phyloP scores from a whole-genome alignment of 352 stramenopile species.

The Phytopythium helicoides region DNA sequence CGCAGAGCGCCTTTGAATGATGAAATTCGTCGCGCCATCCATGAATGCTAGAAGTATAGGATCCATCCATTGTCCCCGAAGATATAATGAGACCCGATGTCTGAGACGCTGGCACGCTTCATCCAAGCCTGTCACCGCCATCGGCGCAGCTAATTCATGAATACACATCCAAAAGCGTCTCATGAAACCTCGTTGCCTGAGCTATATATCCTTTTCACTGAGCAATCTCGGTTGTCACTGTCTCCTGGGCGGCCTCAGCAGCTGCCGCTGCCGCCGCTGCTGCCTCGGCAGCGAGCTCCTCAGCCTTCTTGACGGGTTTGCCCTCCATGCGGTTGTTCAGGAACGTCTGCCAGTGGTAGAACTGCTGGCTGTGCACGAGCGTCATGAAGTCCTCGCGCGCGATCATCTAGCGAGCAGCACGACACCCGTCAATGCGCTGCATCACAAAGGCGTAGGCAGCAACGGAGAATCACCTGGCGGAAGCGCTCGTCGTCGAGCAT shows the following conservation, averaged over 20 bases:
- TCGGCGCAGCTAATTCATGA: too few relatives aligned
- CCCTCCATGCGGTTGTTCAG: slow-evolving; percentile 74
- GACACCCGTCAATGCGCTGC: neutral
- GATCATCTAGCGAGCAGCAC: slow-evolving; percentile 57
- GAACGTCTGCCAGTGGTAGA: slow-evolving; percentile 90
- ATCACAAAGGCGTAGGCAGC: neutral
- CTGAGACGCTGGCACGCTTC: too few relatives aligned
- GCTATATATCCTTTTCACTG: neutral
- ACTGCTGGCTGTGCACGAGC: slow-evolving; percentile 85
- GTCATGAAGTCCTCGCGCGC: slow-evolving; percentile 85
- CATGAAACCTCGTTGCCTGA: too few relatives aligned
- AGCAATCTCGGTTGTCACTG: too few relatives aligned
- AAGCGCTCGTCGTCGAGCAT: slow-evolving; percentile 88
- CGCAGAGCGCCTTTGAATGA: neutral
- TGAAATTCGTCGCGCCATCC: neutral
- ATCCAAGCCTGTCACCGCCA: too few relatives aligned
- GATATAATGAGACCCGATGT: too few relatives aligned
- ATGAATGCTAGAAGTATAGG: too few relatives aligned
- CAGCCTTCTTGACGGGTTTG: slow-evolving; percentile 22
- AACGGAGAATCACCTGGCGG: slow-evolving; percentile 35
- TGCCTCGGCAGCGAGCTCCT: slow-evolving; percentile 12
- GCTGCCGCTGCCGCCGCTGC: slow-evolving; percentile 1
- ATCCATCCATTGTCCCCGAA: too few relatives aligned
- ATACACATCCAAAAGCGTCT: too few relatives aligned
- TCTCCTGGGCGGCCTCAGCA: too few relatives aligned